Evolutionary conservation across 495 filamentous ascomycete species (phyloP), one percentile per base, ranked within the genome.

Genomic region (Aspergillus sclerotiicarbonarius): DNA sequence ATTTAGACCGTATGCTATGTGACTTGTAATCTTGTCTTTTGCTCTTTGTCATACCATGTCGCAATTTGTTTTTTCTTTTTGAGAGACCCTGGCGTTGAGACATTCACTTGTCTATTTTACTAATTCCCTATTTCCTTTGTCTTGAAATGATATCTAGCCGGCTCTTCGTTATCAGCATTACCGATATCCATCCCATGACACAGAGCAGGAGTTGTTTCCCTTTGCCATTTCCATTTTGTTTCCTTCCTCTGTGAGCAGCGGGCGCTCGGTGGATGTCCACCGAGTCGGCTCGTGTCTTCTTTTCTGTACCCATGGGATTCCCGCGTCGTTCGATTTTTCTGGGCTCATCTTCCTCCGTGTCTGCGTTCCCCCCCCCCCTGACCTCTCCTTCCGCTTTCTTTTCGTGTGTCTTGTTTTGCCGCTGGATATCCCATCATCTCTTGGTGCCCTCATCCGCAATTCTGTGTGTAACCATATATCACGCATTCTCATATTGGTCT

Each of bases 51-150:
- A 64, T 67, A 65, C 64, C 60, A 63, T 60, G 61, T 66, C 54
- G 58, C 65, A 57, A 53, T 44, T 58, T 64, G 52, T 44, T 58
- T 64, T 68, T 67, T 62, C 54, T 58, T 54, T 60, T 44, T 57
- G 54, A 71, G 67, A 70, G 67, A 76, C 67, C 64, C 71, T 67
- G 76, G 76, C 76, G 76, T 78, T 77, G 65, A 74, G 67, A 70
- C 68, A 69, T 71, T 68, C 59, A 64, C 55, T 63, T 69, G 57
- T 68, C 63, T 61, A 68, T 54, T 68, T 41, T 60, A 58, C 57
- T 60, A 56, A 68, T 60, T 60, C 62, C 46, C 62, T 60, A 56
- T 60, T 63, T 56, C 60, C 62, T 64, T 62, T 66, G 58, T 68
- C 59, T 66, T 67, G 72, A 75, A 69, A 75, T 72, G 70, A 74